Base-by-base conservation (phyloP, 768 basidiomycete species). In the Trametes sanguinea region DNA sequence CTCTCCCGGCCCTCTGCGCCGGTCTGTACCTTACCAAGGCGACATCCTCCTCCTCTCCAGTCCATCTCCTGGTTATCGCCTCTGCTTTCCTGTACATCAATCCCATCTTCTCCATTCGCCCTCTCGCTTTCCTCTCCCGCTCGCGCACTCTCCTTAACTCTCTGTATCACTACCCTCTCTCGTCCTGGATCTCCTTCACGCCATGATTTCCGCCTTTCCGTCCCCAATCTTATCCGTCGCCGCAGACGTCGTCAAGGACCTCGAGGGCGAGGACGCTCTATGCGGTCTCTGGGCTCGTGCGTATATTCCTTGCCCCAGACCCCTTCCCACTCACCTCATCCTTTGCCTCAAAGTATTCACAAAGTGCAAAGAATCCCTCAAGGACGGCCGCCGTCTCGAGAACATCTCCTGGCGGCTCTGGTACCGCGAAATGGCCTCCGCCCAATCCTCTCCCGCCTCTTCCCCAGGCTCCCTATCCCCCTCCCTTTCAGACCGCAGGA, bases 351-450 rank as follows among this genome's bases (percentile, higher is more conserved):
- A 51, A 92, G 93, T 95, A 6, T 93, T 95, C 69, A 85, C 90
- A 54, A 91, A 92, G 73, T 92, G 89, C 78, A 92, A 90, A 73
- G 82, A 84, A 65, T 86, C 85, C 1, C 77, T 95, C 3, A 82
- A 88, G 67, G 88, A 94, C 67, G 94, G 94, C n/a, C 81, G 78
- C 6, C 76, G 93, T 32, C 81, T 94, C 32, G 93, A 95, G 76
- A 94, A 95, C 69, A 87, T 95, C 56, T 86, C 89, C 3, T 95
- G 93, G 93, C 79, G 93, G 54, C 76, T 95, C 7, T 91, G 91
- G 88, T 84, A 89, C 71, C 82, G 85, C 65, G 84, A 89, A 63
- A 77, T 89, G 69, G 72, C 79, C 54, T 71, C 76, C 33, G 64
- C 75, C 32, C 76, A 75, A 37, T 11, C 69, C n/a, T 70, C 61